A percentile compares a stretch with the other conserved stretches of the same genome.
These are phyloP conservation scores for Ophiobolus disseminans DNA, from an alignment of 2,329 filamentous ascomycete species.

Conservation along the genomic window DNA sequence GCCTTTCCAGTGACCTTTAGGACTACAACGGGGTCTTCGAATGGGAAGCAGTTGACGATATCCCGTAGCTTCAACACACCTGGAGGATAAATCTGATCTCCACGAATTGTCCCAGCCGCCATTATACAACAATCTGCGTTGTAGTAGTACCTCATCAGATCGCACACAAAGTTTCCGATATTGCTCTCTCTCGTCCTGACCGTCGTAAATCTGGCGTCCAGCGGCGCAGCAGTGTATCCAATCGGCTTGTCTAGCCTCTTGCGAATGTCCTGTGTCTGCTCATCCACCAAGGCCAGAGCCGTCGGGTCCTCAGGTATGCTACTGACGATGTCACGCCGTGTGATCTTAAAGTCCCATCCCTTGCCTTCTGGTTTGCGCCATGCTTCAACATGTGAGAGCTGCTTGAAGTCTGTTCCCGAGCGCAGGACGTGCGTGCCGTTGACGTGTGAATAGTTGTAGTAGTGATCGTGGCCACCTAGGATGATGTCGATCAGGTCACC, in stretches of 20 bases:
- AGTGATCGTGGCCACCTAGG: slow-evolving; percentile 89
- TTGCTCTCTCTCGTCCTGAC: slow-evolving; percentile 81
- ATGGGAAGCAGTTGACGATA: slow-evolving; percentile 88
- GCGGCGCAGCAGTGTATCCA: slow-evolving; percentile 77
- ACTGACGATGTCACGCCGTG: slow-evolving; percentile 74
- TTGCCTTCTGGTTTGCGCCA: slow-evolving; percentile 61
- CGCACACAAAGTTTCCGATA: slow-evolving; percentile 87
- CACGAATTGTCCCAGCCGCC: slow-evolving; percentile 23
- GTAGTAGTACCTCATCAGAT: slow-evolving; percentile 87
- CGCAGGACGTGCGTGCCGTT: slow-evolving; percentile 85
- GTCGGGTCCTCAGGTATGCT: slow-evolving; percentile 69
- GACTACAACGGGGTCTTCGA: slow-evolving; percentile 87
- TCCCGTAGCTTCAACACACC: slow-evolving; percentile 80
- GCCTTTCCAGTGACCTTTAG: slow-evolving; percentile 74
- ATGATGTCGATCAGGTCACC: slow-evolving; percentile 82
- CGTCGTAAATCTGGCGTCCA: slow-evolving; percentile 87
- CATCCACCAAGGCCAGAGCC: slow-evolving; percentile 68
- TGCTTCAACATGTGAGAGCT: slow-evolving; percentile 86
- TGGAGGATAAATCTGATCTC: slow-evolving; percentile 83
- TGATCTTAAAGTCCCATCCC: slow-evolving; percentile 81
- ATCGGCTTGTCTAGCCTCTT: slow-evolving; percentile 81
- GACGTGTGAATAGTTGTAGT: slow-evolving; percentile 78
- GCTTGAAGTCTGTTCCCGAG: slow-evolving; percentile 90
- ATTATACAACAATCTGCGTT: slow-evolving; percentile 63
- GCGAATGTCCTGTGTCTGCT: slow-evolving; percentile 75